Percentiles rank a stretch among this genome's conserved stretches.
Conservation (phyloP, 495 filamentous ascomycete genomes). For the Massariosphaeria phaeospora region DNA sequence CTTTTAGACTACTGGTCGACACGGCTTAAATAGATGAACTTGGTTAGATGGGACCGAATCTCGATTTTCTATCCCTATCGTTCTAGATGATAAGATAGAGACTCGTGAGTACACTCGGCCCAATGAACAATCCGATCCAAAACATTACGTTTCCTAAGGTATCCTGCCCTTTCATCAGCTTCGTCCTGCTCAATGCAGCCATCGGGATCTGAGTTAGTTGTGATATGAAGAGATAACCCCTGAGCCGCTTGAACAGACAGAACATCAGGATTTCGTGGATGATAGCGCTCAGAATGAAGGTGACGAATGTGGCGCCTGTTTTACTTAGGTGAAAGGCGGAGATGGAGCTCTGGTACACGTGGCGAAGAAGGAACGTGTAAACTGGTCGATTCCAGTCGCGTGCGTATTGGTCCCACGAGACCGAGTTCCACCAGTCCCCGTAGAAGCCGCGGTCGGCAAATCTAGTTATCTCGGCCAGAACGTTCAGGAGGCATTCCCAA, state of each 20-base stretch:
- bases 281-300: constrained; percentile 63
- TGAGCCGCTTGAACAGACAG: constrained; percentile 69
- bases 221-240: constrained; percentile 64
- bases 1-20: too few species aligned
- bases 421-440: constrained; percentile 58
- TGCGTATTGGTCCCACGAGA: constrained; percentile 64
- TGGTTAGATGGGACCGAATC: too few species aligned
- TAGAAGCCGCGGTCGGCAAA: constrained; percentile 79
- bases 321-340: constrained; percentile 63
- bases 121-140: constrained; percentile 67
- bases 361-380: constrained; percentile 65
- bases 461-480: constrained; percentile 63
- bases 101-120: constrained; percentile 65
- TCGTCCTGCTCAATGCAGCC: constrained; percentile 58
- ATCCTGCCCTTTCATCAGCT: constrained; percentile 53
- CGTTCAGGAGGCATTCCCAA: constrained; percentile 75
- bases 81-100: constrained; percentile 62
- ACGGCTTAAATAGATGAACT: too few species aligned
- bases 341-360: constrained; percentile 71
- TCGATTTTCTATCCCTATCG: too few species aligned
- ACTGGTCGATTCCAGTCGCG: constrained; percentile 71
- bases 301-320: constrained; percentile 65
- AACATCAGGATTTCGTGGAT: constrained; percentile 74
- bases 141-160: constrained; percentile 68
- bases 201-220: constrained; percentile 70